phyloP scores from a whole-genome alignment of 2,329 filamentous ascomycete genomes.

The Hymenoscyphus fraxineus region DNA sequence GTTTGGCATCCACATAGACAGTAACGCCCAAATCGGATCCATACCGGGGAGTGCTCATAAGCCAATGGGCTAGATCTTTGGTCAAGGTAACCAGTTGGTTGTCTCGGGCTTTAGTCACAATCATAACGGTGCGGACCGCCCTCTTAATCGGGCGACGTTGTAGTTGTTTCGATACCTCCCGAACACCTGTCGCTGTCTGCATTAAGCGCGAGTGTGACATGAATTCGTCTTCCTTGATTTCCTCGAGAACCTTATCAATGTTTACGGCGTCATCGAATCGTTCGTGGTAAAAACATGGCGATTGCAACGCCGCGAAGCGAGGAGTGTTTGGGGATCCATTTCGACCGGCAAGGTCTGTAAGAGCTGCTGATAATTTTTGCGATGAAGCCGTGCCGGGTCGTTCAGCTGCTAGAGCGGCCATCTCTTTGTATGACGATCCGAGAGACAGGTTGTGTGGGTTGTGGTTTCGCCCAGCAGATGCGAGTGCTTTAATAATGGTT shows the following conservation, averaged over 20 bases:
- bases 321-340: conserved; percentile 35
- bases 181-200: conserved; percentile 90
- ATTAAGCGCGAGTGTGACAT: conserved; percentile 92
- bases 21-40: conserved; percentile 87
- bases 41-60: conserved; percentile 84
- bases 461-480: conserved; percentile 59
- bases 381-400: conserved; percentile 37
- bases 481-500: conserved; percentile 78
- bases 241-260: conserved; percentile 89
- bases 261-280: conserved; percentile 95
- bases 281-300: conserved; percentile 96
- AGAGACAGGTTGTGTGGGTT: conserved; percentile 48
- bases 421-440: conserved; percentile 57
- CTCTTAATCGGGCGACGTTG: conserved; percentile 88
- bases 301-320: conserved; percentile 69
- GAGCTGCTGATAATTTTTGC: conserved; percentile 59
- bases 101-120: conserved; percentile 95
- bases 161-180: conserved; percentile 92
- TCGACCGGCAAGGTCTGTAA: conserved; percentile 45
- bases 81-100: conserved; percentile 89
- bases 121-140: conserved; percentile 93
- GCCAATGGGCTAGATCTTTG: conserved; percentile 80
- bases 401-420: conserved; percentile 41
- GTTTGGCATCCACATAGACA: conserved; percentile 96
- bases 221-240: conserved; percentile 83